These are phyloP conservation scores for Elaeis oleifera DNA, from an alignment of 202 grass and related monocot species.

Conservation along the genomic window DNA sequence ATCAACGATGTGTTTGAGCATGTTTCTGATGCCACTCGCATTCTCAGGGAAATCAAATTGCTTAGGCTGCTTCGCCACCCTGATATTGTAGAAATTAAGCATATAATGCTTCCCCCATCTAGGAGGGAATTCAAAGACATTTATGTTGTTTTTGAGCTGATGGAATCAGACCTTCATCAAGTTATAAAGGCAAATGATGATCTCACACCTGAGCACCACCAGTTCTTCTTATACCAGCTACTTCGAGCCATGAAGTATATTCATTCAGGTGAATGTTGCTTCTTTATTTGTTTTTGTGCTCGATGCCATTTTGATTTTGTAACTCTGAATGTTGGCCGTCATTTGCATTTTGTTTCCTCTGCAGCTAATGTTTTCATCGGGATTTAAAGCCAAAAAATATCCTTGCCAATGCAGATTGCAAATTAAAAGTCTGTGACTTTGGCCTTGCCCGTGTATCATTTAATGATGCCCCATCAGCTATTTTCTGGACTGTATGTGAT, in stretches of 20 bases:
- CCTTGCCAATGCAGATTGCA: slow-evolving; percentile 86
- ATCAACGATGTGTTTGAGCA: slow-evolving; percentile 94
- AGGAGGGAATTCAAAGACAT: slow-evolving; percentile 75
- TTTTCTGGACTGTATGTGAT: slow-evolving; percentile 82
- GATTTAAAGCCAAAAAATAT: slow-evolving; percentile 93
- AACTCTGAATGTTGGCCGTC: background rate
- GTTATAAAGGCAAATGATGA: slow-evolving; percentile 92
- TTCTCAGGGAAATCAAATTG: slow-evolving; percentile 89
- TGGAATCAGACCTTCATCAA: slow-evolving; percentile 93
- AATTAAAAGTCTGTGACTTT: slow-evolving; percentile 90
- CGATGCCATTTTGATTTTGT: background rate
- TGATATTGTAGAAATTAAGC: slow-evolving; percentile 87
- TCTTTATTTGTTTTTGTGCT: background rate
- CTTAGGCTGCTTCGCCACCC: slow-evolving; percentile 78
- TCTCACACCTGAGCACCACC: slow-evolving; percentile 72
- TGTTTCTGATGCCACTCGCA: slow-evolving; percentile 81
- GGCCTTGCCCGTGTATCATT: slow-evolving; percentile 85
- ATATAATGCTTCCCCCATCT: slow-evolving; percentile 86
- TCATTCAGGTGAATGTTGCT: slow-evolving; percentile 30
- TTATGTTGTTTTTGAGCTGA: slow-evolving; percentile 81
- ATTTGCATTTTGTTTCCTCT: slow-evolving; percentile 15
- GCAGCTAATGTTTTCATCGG: slow-evolving; percentile 79
- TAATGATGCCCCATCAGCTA: slow-evolving; percentile 72
- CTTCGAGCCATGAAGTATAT: slow-evolving; percentile 82
- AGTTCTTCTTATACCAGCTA: slow-evolving; percentile 91